A percentile compares a stretch with the other conserved stretches of the same genome.
phyloP scores from a whole-genome alignment of 2,329 filamentous ascomycete genomes.

The Rhinocladiella similis region DNA sequence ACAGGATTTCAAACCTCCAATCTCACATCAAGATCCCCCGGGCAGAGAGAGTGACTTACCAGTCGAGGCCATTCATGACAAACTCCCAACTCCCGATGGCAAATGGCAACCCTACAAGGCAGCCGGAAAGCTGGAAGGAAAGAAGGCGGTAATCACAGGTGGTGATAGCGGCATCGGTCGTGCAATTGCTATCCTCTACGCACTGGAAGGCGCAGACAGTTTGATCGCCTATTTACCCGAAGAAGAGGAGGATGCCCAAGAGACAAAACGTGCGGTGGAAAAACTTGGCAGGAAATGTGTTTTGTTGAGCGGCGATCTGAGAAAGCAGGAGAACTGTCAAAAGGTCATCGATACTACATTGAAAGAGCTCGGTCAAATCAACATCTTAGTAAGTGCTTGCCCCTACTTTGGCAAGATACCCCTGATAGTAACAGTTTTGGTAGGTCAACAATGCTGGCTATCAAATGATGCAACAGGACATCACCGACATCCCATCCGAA shows the following conservation, averaged over 20 bases:
- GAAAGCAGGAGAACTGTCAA: slow-evolving; percentile 66
- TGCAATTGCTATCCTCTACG: slow-evolving; percentile 73
- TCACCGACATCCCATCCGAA: slow-evolving; percentile 70
- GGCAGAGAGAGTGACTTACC: slow-evolving; percentile 58
- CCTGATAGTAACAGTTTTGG: too few relatives aligned
- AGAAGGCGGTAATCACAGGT: slow-evolving; percentile 76
- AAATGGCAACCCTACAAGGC: slow-evolving; percentile 71
- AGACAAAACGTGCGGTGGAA: slow-evolving; percentile 71
- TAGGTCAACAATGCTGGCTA: slow-evolving; percentile 67
- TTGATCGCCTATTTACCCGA: slow-evolving; percentile 73
- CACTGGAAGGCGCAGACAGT: slow-evolving; percentile 75
- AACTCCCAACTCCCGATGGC: slow-evolving; percentile 67
- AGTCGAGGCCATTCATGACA: slow-evolving; percentile 60
- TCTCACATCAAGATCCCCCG: slow-evolving; percentile 54
- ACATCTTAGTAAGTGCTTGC: slow-evolving; percentile 52
- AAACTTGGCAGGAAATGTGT: slow-evolving; percentile 66
- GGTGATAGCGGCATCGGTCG: slow-evolving; percentile 79
- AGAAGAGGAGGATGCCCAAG: slow-evolving; percentile 73
- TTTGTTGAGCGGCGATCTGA: slow-evolving; percentile 65
- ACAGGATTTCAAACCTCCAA: slow-evolving; percentile 40
- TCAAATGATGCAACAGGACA: slow-evolving; percentile 72
- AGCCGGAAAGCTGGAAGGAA: slow-evolving; percentile 72
- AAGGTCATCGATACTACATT: slow-evolving; percentile 67
- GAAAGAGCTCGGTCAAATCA: slow-evolving; percentile 65
- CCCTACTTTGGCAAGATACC: not conserved